Base-by-base conservation (phyloP, 129 eudicot species). In the Escallonia rubra region DNA sequence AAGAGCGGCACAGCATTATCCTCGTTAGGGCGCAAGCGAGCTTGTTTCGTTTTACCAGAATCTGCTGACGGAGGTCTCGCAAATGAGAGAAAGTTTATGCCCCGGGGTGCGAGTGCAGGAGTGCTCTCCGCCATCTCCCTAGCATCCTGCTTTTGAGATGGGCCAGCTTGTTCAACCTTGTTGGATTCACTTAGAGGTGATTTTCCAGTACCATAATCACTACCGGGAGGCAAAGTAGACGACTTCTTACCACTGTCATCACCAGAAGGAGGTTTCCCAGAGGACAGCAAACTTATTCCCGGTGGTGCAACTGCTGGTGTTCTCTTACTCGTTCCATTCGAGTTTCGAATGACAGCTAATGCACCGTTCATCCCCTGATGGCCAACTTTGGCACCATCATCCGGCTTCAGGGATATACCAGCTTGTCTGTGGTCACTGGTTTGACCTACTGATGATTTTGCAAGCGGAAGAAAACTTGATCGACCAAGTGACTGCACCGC, bases 211-310 rank as follows among this genome's bases (percentile, higher is more conserved):
- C 74, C 59, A 9, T 63, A 49, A 34, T 59, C 63, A 59, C 45
- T 73, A 45, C 12, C 65, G 71, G 61, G 63, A 14, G 65, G 8
- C 58, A 23, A 72, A 47, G 40, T 73, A 62, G 53, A 65, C 3
- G 43, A 43, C 10, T 67, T 67, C 39, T 38, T 59, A 41, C 62
- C 40, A 23, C 43, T 72, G 8, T 77, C 68, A 47, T 59, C 41
- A 55, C 66, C 73, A 14, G 49, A 40, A 38, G 64, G 67, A 46
- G 79, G 63, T 61, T 77, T 80, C 53, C 88, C 84, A 57, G 77
- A 79, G 7, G 90, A 79, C 41, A 88, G 68, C 64, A 88, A 82
- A 72, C 81, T 85, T 8, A 86, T 78, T 45, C 95, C 98, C 61
- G 66, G 74, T 0, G 90, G 91, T 62, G 69, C 56, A 45, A 55